Evolutionary conservation across 148 eudicot species (phyloP).

Genomic region (Camellia sinensis): DNA sequence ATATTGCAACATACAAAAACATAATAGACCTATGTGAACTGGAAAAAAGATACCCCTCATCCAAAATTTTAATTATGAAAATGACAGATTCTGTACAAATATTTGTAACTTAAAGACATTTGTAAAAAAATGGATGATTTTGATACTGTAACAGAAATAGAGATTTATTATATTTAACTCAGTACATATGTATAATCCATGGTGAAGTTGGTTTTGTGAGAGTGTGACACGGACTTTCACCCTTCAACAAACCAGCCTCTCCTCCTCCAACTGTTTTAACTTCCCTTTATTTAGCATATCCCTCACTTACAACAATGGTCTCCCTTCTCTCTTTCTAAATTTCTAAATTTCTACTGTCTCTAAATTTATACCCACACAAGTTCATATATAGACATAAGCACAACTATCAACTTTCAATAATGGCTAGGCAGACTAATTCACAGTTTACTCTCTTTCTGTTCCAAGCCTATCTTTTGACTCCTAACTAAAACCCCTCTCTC

Average conservation of each 20-base stretch:
- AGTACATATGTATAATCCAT: background rate
- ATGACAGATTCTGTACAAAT: too few species aligned
- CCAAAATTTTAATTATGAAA: too few species aligned
- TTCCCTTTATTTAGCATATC: slow-evolving; percentile 17
- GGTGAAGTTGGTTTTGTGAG: slow-evolving; percentile 16
- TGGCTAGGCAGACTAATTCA: slow-evolving; percentile 3
- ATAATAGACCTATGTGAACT: too few species aligned
- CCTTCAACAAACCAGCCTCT: slow-evolving; percentile 19
- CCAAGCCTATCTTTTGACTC: background rate
- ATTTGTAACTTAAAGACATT: too few species aligned
- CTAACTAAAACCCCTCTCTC: slow-evolving; percentile 7
- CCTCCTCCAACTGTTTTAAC: slow-evolving; percentile 18
- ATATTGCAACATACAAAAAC: too few species aligned
- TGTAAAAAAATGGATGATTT: too few species aligned
- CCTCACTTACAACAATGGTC: background rate
- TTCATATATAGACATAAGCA: background rate
- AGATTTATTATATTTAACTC: too few species aligned
- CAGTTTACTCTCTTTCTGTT: slow-evolving; percentile 6
- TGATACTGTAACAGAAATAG: too few species aligned
- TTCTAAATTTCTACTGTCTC: background rate
- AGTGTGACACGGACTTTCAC: slow-evolving; percentile 19
- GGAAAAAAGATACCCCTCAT: too few species aligned
- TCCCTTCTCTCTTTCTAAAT: background rate
- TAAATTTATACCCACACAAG: background rate
- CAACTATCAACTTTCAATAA: background rate